Percentiles rank a stretch among this genome's conserved stretches.
phyloP scores from a whole-genome alignment of 2,329 filamentous ascomycete genomes.

The Trichoderma sp. region DNA sequence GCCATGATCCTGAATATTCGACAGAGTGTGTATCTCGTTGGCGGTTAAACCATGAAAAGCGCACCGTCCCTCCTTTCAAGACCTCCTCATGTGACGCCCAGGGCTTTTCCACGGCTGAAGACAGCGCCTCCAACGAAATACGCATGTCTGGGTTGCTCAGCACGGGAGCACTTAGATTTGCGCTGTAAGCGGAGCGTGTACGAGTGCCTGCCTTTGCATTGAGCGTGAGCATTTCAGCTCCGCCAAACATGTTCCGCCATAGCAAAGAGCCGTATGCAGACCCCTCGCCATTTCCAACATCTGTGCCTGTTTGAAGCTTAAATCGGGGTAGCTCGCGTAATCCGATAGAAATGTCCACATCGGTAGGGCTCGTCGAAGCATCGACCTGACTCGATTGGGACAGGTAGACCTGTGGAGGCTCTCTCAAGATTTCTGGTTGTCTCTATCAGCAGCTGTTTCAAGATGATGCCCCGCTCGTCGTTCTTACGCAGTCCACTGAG shows the following conservation, averaged over 20 bases:
- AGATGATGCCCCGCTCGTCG: background rate
- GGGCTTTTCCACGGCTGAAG: conserved; percentile 82
- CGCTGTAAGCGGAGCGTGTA: conserved; percentile 88
- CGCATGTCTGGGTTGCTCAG: conserved; percentile 80
- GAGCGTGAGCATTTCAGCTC: conserved; percentile 83
- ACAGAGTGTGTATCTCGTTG: conserved; percentile 73
- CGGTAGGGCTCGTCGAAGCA: conserved; percentile 69
- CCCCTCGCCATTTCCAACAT: conserved; percentile 90
- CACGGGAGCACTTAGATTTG: conserved; percentile 79
- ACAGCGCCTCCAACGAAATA: conserved; percentile 76
- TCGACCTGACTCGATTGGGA: conserved; percentile 72
- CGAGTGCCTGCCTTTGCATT: conserved; percentile 88
- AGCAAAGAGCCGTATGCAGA: conserved; percentile 87
- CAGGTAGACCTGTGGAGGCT: conserved; percentile 78
- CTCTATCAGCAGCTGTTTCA: conserved; percentile 33
- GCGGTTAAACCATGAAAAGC: conserved; percentile 71
- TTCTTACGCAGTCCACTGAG: conserved; percentile 75
- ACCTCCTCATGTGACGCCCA: conserved; percentile 96
- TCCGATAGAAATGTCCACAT: conserved; percentile 81
- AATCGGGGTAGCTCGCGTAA: conserved; percentile 81
- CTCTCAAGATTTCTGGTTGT: conserved; percentile 76
- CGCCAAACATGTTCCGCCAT: conserved; percentile 90
- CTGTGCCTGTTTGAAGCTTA: conserved; percentile 90
- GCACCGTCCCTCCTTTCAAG: conserved; percentile 73
- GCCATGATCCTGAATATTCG: conserved; percentile 80